Base-by-base conservation (phyloP, 768 basidiomycete species). In the Asterophora lycoperdoides region DNA sequence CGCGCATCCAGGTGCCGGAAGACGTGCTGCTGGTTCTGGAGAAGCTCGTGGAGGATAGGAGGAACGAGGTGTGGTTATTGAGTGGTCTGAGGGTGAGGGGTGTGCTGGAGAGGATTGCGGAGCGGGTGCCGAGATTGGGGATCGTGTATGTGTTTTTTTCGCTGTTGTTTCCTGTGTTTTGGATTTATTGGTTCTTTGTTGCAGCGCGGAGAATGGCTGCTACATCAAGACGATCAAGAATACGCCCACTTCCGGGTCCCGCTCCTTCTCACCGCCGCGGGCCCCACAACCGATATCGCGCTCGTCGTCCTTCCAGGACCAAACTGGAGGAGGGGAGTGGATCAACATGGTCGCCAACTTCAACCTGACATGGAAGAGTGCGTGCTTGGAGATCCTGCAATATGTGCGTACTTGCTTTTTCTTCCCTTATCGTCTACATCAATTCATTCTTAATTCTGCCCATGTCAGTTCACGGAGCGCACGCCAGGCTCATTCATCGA, bases 401-500 rank as follows among this genome's bases (percentile, higher is more conserved):
- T 93, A 93, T 60, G 90, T 92, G 52, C 42, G 86, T 77, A 4
- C 23, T 50, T 19, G 41, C 40, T n/a, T 30, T 13, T 53, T 39
- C 44, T n/a, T n/a, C 33, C 10, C 52, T 39, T 18, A 14, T 46
- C 32, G n/a, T n/a, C 28, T 3, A 23, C 23, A 13, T 11, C 1
- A 11, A 8, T n/a, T 36, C 18, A 32, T 29, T 36, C 17, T 46
- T 54, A 18, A 48, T 2, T 2, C 17, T 28, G 20, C 44, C 2
- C 29, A 23, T 1, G n/a, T 0, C 56, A 93, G 90, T 93, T 92
- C 68, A 81, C 87, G 4, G 91, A 93, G 65, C 84, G 91, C 18
- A 93, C 91, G 0, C 89, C 91, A 0, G 88, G 86, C 1, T 83
- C 89, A 3, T 89, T 88, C 60, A 78, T 93, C 38, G 89, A 93